Base-by-base conservation (phyloP, 2,329 filamentous ascomycete genomes). In the Dactylellina sp. region DNA sequence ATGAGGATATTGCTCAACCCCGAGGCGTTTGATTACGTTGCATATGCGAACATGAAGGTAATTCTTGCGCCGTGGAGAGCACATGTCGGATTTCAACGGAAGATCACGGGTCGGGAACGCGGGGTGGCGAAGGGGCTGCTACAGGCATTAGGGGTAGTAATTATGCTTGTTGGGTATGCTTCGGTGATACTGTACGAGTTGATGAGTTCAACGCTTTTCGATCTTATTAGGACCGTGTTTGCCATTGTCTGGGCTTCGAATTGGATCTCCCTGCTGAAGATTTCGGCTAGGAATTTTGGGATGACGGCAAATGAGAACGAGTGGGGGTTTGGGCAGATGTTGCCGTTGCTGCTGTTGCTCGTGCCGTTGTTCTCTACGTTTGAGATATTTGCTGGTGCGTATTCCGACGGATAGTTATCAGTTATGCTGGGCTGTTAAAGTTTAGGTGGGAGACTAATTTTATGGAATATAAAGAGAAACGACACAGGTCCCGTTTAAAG, bases 321-420 rank as follows among this genome's bases (percentile, higher is more conserved):
- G 16, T 44, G 16, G 16, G 53, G 53, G 14, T 42, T 57, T n/a
- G 53, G 53, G 20, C 53, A 57, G 22, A 57, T 57, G 35, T 20
- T 57, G 25, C 53, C 53, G 28, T n/a, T 57, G 16, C 14, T 57
- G 22, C 22, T 57, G 6, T n/a, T 57, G n/a, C 16, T 57, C 35
- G 18, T 25, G 2, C 53, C 53, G 14, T 20, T 57, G 7, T 44
- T 57, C 16, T n/a, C 35, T 5, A 57, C 22, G 7, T 20, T 42
- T 16, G 53, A 57, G 16, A 44, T 32, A 57, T 57, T 57, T n/a
- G n/a, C 35, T 14, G 53, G 53, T 57, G 24, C 5, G 42, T 22
- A 3, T 18, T n/a, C n/a, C n/a, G n/a, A n/a, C n/a, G n/a, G n/a
- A n/a, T n/a, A n/a, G n/a, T n/a, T n/a, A n/a, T n/a, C n/a, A n/a